A percentile compares a stretch with the other conserved stretches of the same genome.
Evolutionary conservation across 257 asterid genomes (phyloP).

Genomic region (Avicennia marina): DNA sequence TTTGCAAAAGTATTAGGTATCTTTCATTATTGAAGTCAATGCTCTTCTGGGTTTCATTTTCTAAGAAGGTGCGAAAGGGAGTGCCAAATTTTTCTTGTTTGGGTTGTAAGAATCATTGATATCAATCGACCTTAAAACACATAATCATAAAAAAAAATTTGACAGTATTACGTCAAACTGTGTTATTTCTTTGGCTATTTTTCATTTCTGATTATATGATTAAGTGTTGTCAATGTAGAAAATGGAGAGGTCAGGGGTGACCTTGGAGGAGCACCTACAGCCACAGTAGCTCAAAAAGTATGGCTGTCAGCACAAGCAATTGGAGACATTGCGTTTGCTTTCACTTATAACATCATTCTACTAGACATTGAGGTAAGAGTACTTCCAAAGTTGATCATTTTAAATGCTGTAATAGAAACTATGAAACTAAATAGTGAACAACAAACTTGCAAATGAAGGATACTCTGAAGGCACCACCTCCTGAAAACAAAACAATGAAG

Average conservation of each 20-base stretch:
- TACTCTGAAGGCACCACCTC: conserved; percentile 65
- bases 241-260: conserved; percentile 32
- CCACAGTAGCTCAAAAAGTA: conserved; percentile 38
- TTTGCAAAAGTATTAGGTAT: conserved; percentile 59
- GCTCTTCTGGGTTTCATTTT: neutral
- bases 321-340: conserved; percentile 79
- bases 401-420: no score
- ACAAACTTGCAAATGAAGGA: conserved; percentile 30
- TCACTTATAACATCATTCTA: conserved; percentile 50
- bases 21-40: neutral
- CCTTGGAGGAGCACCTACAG: conserved; percentile 45
- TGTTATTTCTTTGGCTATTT: conserved; percentile 25
- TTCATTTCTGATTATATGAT: neutral
- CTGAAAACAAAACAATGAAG: conserved; percentile 63
- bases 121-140: no score
- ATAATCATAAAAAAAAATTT: no score
- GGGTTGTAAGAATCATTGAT: no score
- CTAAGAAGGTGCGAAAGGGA: no score
- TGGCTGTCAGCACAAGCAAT: conserved; percentile 67
- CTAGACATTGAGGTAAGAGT: conserved; percentile 58
- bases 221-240: neutral
- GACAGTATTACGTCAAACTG: no score
- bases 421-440: neutral
- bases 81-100: no score
- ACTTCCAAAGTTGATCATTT: neutral